Conservation (phyloP, 1,284 basidiomycete genomes). For the Vanrija sp. region DNA sequence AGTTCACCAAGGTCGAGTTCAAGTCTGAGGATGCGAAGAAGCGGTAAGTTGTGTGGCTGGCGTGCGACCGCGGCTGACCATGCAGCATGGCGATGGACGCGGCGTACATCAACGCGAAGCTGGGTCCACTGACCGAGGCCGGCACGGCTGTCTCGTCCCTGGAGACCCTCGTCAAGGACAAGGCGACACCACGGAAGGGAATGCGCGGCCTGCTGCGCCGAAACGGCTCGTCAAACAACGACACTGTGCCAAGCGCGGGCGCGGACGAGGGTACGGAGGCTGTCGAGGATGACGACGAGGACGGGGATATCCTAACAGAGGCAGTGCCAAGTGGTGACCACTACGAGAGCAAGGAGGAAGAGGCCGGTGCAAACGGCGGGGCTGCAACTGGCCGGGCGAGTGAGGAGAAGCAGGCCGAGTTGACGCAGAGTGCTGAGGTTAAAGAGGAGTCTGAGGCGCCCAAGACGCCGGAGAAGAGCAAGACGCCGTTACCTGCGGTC, state of each 20-base stretch:
- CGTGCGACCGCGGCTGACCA: constrained; percentile 16
- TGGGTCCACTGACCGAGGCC: constrained; percentile 60
- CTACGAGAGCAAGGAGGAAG: too few species aligned
- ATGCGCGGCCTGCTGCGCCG: constrained; percentile 41
- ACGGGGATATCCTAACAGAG: neutral
- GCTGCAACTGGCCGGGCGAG: neutral
- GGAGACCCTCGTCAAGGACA: constrained; percentile 74
- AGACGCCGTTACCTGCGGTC: neutral
- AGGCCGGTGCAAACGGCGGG: neutral
- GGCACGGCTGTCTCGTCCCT: constrained; percentile 64
- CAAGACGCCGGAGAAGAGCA: neutral
- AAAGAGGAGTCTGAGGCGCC: neutral
- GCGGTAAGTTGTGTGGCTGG: constrained; percentile 53
- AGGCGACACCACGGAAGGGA: constrained; percentile 48
- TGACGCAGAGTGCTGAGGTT: neutral
- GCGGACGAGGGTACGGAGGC: neutral
- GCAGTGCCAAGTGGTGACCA: neutral
- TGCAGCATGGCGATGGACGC: constrained; percentile 70
- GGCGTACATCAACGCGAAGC: constrained; percentile 66
- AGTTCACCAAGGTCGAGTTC: constrained; percentile 73
- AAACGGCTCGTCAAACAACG: constrained; percentile 12
- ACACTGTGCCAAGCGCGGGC: neutral
- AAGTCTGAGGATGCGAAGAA: constrained; percentile 75
- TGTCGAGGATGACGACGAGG: constrained; percentile 2
- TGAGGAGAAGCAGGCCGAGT: neutral